Conservation (phyloP, 2,329 filamentous ascomycete species). For the Phialophora verrucosa region DNA sequence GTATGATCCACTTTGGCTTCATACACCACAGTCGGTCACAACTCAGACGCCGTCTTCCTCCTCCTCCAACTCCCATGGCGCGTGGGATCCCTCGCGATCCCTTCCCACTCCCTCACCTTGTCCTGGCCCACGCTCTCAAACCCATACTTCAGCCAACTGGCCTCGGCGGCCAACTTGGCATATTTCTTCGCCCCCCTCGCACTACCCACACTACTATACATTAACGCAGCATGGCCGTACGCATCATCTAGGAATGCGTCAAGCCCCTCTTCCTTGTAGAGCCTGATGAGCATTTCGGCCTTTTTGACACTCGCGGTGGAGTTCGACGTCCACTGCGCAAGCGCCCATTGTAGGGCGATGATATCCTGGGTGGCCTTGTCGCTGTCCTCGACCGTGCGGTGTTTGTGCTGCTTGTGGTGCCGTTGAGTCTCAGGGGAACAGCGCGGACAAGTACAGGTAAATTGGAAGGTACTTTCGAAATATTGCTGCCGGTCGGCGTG, state of each 20-base stretch:
- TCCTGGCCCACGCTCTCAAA: slow-evolving; percentile 4
- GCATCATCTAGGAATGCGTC: slow-evolving; percentile 34
- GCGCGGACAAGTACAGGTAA: slow-evolving; percentile 33
- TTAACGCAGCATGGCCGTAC: slow-evolving; percentile 35
- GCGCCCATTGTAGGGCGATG: slow-evolving; percentile 26
- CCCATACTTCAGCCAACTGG: slow-evolving; percentile 29
- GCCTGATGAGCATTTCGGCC: slow-evolving; percentile 29
- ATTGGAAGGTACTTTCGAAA: slow-evolving; percentile 29
- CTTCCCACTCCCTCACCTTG: slow-evolving; percentile 27
- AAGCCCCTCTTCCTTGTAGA: slow-evolving; percentile 29
- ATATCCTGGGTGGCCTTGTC: slow-evolving; percentile 30
- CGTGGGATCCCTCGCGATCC: slow-evolving; percentile 23
- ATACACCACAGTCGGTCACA: neutral
- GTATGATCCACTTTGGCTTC: neutral
- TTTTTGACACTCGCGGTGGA: slow-evolving; percentile 30
- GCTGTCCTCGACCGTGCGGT: slow-evolving; percentile 14
- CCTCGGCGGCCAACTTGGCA: slow-evolving; percentile 31
- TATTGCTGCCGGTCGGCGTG: slow-evolving; percentile 24
- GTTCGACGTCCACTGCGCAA: slow-evolving; percentile 30
- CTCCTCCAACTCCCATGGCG: slow-evolving; percentile 33
- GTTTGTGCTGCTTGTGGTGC: neutral
- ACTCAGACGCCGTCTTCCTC: slow-evolving; percentile 22
- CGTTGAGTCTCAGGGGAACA: slow-evolving; percentile 16
- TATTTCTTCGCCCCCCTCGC: slow-evolving; percentile 32
- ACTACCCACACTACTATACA: slow-evolving; percentile 33